Conservation (phyloP, 257 asterid genomes). For the Solanum corneliomulleri region DNA sequence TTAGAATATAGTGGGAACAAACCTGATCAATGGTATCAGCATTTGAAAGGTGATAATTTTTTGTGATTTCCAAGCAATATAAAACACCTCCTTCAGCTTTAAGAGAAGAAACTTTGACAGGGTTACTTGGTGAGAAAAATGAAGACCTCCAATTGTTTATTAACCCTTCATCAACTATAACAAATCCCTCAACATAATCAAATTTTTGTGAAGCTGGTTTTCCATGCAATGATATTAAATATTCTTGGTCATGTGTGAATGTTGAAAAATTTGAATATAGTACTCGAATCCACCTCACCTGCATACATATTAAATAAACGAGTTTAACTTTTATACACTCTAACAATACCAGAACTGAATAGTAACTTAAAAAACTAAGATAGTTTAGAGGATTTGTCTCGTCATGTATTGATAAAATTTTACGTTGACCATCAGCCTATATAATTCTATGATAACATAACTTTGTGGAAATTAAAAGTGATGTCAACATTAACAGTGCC, state of each 20-base stretch:
- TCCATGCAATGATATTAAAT: constrained; percentile 47
- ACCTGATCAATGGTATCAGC: constrained; percentile 43
- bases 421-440: background rate
- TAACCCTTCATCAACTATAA: constrained; percentile 61
- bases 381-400: background rate
- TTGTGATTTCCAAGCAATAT: constrained; percentile 65
- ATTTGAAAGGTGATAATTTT: constrained; percentile 33
- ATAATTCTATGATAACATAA: background rate
- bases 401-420: background rate
- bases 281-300: constrained; percentile 84
- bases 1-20: background rate
- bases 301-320: background rate
- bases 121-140: constrained; percentile 57
- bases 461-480: background rate
- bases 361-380: background rate
- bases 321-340: too few species aligned
- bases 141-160: constrained; percentile 84
- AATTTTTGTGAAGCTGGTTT: constrained; percentile 25
- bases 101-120: constrained; percentile 52
- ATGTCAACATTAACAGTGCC: constrained; percentile 18
- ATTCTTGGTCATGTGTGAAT: constrained; percentile 67
- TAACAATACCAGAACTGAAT: background rate
- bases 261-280: constrained; percentile 51
- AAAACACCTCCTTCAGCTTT: constrained; percentile 46
- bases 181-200: constrained; percentile 80